These are phyloP conservation scores for Lipomyces yamanashiensis DNA, from an alignment of 805 yeast genomes.

Conservation along the genomic window DNA sequence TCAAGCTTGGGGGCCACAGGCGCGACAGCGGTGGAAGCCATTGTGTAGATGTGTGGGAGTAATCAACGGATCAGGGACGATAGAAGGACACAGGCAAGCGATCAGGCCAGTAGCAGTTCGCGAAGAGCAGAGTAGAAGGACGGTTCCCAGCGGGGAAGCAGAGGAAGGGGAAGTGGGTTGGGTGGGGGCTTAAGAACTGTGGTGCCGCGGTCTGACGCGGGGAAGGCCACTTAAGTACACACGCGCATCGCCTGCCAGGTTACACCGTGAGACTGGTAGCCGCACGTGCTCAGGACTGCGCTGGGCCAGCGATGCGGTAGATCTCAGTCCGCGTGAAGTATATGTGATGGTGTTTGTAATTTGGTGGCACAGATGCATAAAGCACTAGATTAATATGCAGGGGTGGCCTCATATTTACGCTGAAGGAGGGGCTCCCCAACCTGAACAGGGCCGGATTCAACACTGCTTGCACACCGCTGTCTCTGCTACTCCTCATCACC, in stretches of 20 bases:
- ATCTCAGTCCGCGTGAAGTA: too few relatives aligned
- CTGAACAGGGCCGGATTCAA: too few relatives aligned
- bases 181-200: background rate
- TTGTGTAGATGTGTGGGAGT: background rate
- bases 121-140: background rate
- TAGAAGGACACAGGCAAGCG: background rate
- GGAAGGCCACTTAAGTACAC: slow-evolving; percentile 9
- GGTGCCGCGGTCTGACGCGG: slow-evolving; percentile 5
- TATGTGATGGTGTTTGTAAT: too few relatives aligned
- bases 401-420: too few relatives aligned
- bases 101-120: background rate
- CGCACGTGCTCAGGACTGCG: background rate
- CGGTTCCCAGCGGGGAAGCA: background rate
- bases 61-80: background rate
- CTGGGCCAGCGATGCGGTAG: background rate
- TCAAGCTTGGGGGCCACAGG: slow-evolving; percentile 43
- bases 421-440: too few relatives aligned
- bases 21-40: slow-evolving; percentile 12
- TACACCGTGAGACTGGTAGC: background rate
- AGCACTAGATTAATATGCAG: too few relatives aligned
- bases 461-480: background rate
- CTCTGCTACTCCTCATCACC: too few relatives aligned
- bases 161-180: background rate
- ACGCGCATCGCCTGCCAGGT: background rate
- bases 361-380: too few relatives aligned